Evolutionary conservation across 495 filamentous ascomycete genomes (phyloP).

Genomic region (Chaetomidium leptoderma): DNA sequence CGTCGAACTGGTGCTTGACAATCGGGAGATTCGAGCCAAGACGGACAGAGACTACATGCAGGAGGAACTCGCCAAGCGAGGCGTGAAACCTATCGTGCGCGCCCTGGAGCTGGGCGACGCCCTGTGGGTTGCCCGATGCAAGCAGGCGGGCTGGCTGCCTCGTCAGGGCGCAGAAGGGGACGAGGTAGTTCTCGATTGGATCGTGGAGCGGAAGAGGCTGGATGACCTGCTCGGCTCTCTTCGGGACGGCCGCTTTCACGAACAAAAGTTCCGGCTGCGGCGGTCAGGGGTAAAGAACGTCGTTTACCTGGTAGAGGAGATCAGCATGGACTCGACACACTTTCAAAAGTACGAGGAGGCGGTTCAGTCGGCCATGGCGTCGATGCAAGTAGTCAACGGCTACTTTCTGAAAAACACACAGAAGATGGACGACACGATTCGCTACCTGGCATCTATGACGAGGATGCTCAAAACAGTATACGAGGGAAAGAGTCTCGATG

Average conservation of each 20-base stretch:
- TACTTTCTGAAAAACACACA: conserved; percentile 77
- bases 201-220: conserved; percentile 77
- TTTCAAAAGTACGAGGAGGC: conserved; percentile 58
- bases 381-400: conserved; percentile 74
- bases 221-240: conserved; percentile 77
- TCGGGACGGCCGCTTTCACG: conserved; percentile 78
- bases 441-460: conserved; percentile 74
- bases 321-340: conserved; percentile 46
- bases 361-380: conserved; percentile 69
- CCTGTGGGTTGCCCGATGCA: conserved; percentile 75
- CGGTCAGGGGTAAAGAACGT: conserved; percentile 70
- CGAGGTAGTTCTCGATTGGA: conserved; percentile 75
- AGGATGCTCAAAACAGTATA: conserved; percentile 62
- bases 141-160: conserved; percentile 53
- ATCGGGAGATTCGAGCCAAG: conserved; percentile 72
- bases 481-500: conserved; percentile 45
- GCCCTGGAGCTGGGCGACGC: conserved; percentile 70
- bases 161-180: conserved; percentile 61
- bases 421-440: conserved; percentile 75
- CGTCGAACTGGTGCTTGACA: conserved; percentile 69
- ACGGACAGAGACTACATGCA: conserved; percentile 75
- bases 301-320: conserved; percentile 78
- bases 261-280: conserved; percentile 77
- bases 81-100: conserved; percentile 60
- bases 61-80: conserved; percentile 63